Conservation (phyloP, 768 basidiomycete genomes). For the Pisolithus tinctorius region DNA sequence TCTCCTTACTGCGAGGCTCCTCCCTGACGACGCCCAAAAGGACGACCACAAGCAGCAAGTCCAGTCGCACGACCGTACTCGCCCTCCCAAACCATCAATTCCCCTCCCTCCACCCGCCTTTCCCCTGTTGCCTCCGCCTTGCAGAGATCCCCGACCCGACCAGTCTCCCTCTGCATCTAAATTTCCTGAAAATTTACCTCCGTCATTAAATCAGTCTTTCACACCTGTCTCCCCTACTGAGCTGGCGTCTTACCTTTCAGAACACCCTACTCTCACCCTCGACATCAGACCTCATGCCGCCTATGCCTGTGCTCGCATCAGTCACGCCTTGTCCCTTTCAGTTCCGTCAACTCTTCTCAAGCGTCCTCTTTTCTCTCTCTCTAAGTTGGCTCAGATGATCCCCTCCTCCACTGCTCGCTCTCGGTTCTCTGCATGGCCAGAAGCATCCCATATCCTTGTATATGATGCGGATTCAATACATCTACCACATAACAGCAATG, state of each 20-base stretch:
- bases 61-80: constrained; percentile 1
- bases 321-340: constrained; percentile 71
- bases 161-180: neutral
- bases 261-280: constrained; percentile 55
- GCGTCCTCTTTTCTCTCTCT: constrained; percentile 78
- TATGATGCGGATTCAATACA: constrained; percentile 74
- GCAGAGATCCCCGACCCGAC: neutral
- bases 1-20: constrained; percentile 33
- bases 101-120: constrained; percentile 25
- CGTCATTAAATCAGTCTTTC: constrained; percentile 17
- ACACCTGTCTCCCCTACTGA: constrained; percentile 21
- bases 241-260: constrained; percentile 26
- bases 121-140: constrained; percentile 6
- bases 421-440: constrained; percentile 54
- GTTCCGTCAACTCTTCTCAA: constrained; percentile 94
- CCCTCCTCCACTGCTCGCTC: constrained; percentile 49
- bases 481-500: constrained; percentile 59
- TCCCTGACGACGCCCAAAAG: constrained; percentile 14
- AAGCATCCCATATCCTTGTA: constrained; percentile 62
- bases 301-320: constrained; percentile 58
- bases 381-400: constrained; percentile 77
- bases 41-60: constrained; percentile 9
- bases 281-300: constrained; percentile 85
- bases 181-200: neutral
- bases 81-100: constrained; percentile 19